Percentiles rank a stretch among this genome's conserved stretches.
Evolutionary conservation across 345 rosid species (phyloP).

Genomic region (Eucalyptus virginea): DNA sequence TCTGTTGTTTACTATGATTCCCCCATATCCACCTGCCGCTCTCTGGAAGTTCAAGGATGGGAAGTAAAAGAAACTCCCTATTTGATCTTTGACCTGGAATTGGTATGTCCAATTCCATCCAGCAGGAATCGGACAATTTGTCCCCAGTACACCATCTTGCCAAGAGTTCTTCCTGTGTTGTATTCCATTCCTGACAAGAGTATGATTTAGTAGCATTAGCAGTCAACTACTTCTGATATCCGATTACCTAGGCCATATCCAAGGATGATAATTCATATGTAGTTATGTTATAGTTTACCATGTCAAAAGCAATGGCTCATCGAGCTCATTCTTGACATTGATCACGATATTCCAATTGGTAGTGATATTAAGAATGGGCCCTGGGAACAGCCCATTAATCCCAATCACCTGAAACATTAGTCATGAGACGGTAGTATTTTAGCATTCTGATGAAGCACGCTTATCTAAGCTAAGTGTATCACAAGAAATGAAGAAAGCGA

Average conservation of each 20-base stretch:
- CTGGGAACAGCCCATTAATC: constrained; percentile 63
- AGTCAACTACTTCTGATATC: neutral
- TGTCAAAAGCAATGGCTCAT: constrained; percentile 65
- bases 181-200: constrained; percentile 36
- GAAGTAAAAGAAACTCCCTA: constrained; percentile 77
- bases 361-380: constrained; percentile 63
- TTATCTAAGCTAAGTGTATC: neutral
- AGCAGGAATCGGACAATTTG: constrained; percentile 80
- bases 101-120: constrained; percentile 85
- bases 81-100: constrained; percentile 85
- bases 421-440: neutral
- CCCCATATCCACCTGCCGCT: constrained; percentile 76
- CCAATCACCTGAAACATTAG: constrained; percentile 41
- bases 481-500: neutral
- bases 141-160: constrained; percentile 88
- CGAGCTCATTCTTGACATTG: constrained; percentile 63
- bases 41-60: constrained; percentile 61
- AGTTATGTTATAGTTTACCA: constrained; percentile 20
- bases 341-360: constrained; percentile 65
- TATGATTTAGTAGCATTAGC: neutral
- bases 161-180: constrained; percentile 80
- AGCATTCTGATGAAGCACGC: neutral
- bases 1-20: constrained; percentile 61
- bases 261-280: neutral
- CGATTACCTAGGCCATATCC: neutral